These are phyloP conservation scores for Albifimbria verrucaria DNA, from an alignment of 2,329 filamentous ascomycete genomes.

Conservation along the genomic window DNA sequence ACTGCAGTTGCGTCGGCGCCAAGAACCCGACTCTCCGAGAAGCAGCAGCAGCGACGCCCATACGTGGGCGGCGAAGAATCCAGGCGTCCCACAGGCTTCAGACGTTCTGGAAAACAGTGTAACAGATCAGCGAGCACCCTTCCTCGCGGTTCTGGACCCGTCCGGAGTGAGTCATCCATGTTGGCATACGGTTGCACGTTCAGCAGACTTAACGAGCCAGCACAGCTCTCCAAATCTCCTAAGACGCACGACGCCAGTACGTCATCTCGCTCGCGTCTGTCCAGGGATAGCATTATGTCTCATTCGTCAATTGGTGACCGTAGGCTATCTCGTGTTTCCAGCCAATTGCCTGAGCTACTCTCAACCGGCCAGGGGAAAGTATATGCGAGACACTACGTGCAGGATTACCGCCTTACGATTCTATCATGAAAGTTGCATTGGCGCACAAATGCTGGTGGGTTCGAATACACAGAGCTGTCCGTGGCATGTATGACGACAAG, in stretches of 20 bases:
- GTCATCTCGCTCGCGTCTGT: no score
- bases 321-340: no score
- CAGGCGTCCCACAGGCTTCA: not conserved
- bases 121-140: constrained; percentile 4
- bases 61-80: not conserved
- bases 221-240: not conserved
- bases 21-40: constrained; percentile 1
- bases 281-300: no score
- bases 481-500: not conserved
- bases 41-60: not conserved
- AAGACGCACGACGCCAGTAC: not conserved
- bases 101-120: constrained; percentile 7
- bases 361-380: no score
- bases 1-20: constrained; percentile 5
- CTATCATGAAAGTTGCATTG: not conserved
- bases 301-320: no score
- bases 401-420: constrained; percentile 5
- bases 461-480: not conserved
- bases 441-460: constrained; percentile 2
- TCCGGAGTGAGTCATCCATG: constrained; percentile 6
- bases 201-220: not conserved
- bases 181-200: not conserved
- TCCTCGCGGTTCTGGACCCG: constrained; percentile 5
- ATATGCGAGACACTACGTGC: constrained; percentile 5
- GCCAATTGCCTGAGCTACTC: no score